These are phyloP conservation scores for Fusarium denticulatum DNA, from an alignment of 2,329 filamentous ascomycete species.

Conservation along the genomic window DNA sequence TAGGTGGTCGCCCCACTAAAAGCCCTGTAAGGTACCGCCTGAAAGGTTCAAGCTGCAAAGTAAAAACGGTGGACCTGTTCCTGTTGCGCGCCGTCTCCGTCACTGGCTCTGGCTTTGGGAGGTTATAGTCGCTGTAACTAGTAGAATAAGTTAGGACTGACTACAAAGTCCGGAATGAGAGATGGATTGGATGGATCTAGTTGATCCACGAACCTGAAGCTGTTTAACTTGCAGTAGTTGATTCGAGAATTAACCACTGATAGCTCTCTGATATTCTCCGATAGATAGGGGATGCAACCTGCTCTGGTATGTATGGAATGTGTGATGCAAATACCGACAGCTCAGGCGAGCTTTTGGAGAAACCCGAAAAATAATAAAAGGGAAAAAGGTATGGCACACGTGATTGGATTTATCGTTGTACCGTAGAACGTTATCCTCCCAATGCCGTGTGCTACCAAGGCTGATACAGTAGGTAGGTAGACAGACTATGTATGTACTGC, in stretches of 20 bases:
- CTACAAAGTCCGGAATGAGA: slow-evolving; percentile 19
- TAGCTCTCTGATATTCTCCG: slow-evolving; percentile 24
- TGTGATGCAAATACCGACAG: slow-evolving; percentile 18
- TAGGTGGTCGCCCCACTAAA: slow-evolving; percentile 30
- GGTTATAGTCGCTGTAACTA: background rate
- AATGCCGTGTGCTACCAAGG: slow-evolving; percentile 18
- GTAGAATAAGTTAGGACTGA: background rate
- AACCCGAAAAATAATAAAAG: background rate
- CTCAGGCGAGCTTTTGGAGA: background rate
- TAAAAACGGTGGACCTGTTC: slow-evolving; percentile 4
- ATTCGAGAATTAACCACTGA: background rate
- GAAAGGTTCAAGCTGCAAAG: slow-evolving; percentile 24
- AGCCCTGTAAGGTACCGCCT: slow-evolving; percentile 35
- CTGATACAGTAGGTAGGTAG: background rate
- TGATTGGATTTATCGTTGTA: slow-evolving; percentile 11
- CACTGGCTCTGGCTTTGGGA: background rate
- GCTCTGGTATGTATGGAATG: background rate
- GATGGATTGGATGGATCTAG: background rate
- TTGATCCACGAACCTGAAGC: background rate
- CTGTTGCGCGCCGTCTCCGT: slow-evolving; percentile 25
- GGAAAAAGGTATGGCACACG: background rate
- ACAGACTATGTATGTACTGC: background rate
- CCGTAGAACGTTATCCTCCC: background rate
- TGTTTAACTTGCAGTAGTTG: background rate
- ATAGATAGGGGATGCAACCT: slow-evolving; percentile 15